These are phyloP conservation scores for Orobanche coerulescens DNA, from an alignment of 257 asterid genomes.

Conservation along the genomic window DNA sequence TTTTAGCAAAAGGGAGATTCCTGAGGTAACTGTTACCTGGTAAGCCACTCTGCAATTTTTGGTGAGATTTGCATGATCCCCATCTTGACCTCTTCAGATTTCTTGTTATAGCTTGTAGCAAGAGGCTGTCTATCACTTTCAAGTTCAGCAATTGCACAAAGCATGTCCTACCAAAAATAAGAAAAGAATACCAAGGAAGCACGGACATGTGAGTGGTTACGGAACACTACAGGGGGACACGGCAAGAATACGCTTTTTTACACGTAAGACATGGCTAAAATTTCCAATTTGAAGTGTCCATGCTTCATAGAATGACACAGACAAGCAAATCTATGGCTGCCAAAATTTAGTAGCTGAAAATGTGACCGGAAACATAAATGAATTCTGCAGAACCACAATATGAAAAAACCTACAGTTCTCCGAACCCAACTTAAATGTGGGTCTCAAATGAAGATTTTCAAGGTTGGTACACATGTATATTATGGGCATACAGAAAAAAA, in stretches of 20 bases:
- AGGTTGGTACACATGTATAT: not conserved
- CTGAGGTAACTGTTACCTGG: conserved; percentile 34
- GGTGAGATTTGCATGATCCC: conserved; percentile 81
- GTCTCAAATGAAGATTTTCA: not conserved
- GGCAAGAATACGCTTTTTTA: too few relatives aligned
- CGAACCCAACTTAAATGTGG: not conserved
- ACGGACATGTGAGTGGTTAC: not conserved
- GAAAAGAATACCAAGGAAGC: not conserved
- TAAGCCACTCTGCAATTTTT: conserved; percentile 75
- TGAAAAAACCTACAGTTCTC: not conserved
- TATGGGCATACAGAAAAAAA: not conserved
- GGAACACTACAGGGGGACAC: too few relatives aligned
- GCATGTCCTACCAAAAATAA: conserved; percentile 57
- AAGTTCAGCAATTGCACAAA: conserved; percentile 89
- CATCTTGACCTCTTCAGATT: conserved; percentile 45
- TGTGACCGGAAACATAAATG: not conserved
- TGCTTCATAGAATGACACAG: too few relatives aligned
- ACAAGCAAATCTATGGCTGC: not conserved
- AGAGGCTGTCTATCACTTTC: conserved; percentile 83
- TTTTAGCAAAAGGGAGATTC: not conserved
- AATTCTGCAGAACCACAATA: not conserved
- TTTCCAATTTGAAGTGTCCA: too few relatives aligned
- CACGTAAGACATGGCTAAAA: too few relatives aligned
- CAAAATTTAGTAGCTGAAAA: conserved; percentile 1
- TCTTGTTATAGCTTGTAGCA: conserved; percentile 52